These are phyloP conservation scores for Dioscorea alata DNA, from an alignment of 106 monocot species.

Conservation along the genomic window DNA sequence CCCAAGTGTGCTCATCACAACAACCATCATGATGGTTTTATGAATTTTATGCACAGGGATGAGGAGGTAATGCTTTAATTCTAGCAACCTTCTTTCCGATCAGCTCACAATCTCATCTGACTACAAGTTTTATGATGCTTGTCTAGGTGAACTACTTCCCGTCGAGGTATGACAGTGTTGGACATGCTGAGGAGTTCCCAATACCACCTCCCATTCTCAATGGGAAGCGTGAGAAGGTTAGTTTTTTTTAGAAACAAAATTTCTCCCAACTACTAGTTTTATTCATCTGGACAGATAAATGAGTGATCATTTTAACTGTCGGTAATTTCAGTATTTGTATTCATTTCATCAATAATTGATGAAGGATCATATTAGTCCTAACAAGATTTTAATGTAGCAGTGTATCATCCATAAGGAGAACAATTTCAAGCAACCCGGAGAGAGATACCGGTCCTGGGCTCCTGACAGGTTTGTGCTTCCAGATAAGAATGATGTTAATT, in stretches of 20 bases:
- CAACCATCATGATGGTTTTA: conserved; percentile 72
- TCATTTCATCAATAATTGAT: no score
- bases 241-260: background rate
- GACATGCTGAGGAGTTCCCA: conserved; percentile 55
- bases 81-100: background rate
- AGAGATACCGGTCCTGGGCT: conserved; percentile 83
- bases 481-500: no score
- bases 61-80: conserved; percentile 44
- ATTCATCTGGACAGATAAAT: no score
- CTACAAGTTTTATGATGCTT: background rate
- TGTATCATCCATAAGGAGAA: conserved; percentile 73
- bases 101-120: background rate
- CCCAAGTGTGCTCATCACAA: conserved; percentile 78
- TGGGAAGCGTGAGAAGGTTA: conserved; percentile 66
- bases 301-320: no score
- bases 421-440: conserved; percentile 98
- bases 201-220: conserved; percentile 37
- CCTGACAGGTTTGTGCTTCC: conserved; percentile 76
- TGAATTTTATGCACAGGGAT: conserved; percentile 79
- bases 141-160: conserved; percentile 77
- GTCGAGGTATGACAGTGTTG: conserved; percentile 66
- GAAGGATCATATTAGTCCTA: no score
- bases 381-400: conserved; percentile 12
- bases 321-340: no score
- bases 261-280: no score